phyloP scores from a whole-genome alignment of 108 stramenopile species.

The Skeletonema potamos region DNA sequence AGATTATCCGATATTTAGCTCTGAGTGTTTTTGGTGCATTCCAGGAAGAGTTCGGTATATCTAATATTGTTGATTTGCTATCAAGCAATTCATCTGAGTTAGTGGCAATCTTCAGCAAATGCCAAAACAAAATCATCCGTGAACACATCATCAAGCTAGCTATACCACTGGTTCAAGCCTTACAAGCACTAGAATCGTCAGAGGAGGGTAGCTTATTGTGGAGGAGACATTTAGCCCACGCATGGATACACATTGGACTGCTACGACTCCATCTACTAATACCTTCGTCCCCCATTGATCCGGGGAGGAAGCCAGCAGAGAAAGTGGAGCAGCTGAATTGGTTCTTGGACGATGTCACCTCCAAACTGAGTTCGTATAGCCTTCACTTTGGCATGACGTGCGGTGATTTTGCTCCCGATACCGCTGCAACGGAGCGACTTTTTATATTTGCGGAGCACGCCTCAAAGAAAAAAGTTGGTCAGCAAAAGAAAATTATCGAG shows the following conservation, averaged over 20 bases:
- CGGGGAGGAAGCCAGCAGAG: constrained; percentile 82
- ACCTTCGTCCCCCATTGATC: constrained; percentile 91
- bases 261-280: constrained; percentile 71
- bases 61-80: constrained; percentile 8
- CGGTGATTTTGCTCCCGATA: constrained; percentile 56
- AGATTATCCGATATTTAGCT: constrained; percentile 36
- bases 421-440: constrained; percentile 11
- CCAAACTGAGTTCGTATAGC: constrained; percentile 56
- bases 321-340: constrained; percentile 66
- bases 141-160: constrained; percentile 29
- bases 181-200: constrained; percentile 37
- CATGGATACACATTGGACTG: constrained; percentile 76
- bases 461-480: constrained; percentile 36
- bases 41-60: constrained; percentile 18
- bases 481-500: constrained; percentile 76
- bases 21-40: constrained; percentile 28
- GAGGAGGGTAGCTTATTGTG: constrained; percentile 12
- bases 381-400: constrained; percentile 57
- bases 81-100: constrained; percentile 5
- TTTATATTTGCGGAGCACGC: constrained; percentile 3
- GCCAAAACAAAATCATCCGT: constrained; percentile 23
- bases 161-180: constrained; percentile 44
- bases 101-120: constrained; percentile 18
- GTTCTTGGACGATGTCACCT: constrained; percentile 39
- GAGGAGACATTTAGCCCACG: constrained; percentile 44